These are phyloP conservation scores for Penstemon davidsonii DNA, from an alignment of 257 asterid genomes.

Conservation along the genomic window DNA sequence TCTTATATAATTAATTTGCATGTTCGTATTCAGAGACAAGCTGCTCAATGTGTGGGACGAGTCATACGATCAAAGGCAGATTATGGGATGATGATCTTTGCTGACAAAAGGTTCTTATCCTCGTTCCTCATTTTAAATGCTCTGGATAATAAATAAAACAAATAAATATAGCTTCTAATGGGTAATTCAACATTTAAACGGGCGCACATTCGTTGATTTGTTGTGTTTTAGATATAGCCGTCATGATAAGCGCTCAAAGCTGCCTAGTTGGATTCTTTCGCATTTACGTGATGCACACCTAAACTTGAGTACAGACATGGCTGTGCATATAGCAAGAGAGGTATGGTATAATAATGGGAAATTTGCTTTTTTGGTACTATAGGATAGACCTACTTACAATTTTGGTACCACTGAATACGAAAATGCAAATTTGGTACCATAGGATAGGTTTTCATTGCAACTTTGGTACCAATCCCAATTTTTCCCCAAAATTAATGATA, in stretches of 20 bases:
- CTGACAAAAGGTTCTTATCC: slow-evolving; percentile 80
- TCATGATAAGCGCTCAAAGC: slow-evolving; percentile 91
- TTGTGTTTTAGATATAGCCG: slow-evolving; percentile 74
- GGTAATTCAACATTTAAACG: not conserved
- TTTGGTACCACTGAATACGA: no score
- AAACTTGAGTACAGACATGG: slow-evolving; percentile 98
- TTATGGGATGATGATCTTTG: slow-evolving; percentile 99
- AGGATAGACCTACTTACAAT: no score
- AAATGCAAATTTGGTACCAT: no score
- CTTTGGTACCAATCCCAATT: no score
- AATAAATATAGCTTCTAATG: not conserved
- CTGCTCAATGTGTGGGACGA: slow-evolving; percentile 99
- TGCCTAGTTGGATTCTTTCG: slow-evolving; percentile 96
- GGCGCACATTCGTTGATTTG: slow-evolving; percentile 16
- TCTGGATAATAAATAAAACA: no score
- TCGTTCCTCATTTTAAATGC: not conserved
- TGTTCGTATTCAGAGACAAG: slow-evolving; percentile 71
- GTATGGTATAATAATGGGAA: slow-evolving; percentile 36
- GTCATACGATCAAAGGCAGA: slow-evolving; percentile 98
- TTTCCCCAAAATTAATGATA: no score
- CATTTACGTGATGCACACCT: slow-evolving; percentile 95
- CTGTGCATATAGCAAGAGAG: slow-evolving; percentile 95
- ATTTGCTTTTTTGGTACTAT: no score
- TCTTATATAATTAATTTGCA: slow-evolving; percentile 1
- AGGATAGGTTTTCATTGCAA: no score